Conservation (phyloP, 2,329 filamentous ascomycete genomes). For the Diaporthe velutina region DNA sequence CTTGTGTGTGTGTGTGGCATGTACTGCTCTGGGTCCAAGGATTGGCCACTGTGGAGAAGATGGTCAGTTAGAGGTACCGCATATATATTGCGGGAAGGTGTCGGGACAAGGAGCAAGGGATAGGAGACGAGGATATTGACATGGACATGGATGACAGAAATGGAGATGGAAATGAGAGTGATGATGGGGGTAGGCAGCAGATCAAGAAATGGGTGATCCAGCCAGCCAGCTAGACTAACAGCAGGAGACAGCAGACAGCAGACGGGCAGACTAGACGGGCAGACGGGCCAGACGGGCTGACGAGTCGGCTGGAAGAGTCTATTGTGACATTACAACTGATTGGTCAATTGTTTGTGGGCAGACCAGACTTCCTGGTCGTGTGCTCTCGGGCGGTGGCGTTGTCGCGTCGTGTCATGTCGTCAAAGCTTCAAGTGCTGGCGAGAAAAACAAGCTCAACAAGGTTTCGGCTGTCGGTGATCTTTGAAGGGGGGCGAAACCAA, state of each 20-base stretch:
- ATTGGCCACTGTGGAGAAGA: neutral
- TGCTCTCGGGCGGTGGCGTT: neutral
- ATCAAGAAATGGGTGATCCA: too few species aligned
- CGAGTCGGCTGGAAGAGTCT: too few species aligned
- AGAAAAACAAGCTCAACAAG: constrained; percentile 21
- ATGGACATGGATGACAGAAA: constrained; percentile 16
- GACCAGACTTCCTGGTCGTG: neutral
- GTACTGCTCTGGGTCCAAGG: neutral
- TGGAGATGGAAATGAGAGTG: neutral
- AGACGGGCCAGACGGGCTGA: neutral
- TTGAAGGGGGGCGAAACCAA: neutral
- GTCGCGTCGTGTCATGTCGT: neutral
- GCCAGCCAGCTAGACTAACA: too few species aligned
- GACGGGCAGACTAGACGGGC: too few species aligned
- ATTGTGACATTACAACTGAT: neutral
- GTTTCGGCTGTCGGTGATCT: constrained; percentile 24
- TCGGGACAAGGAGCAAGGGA: neutral
- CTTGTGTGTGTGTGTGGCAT: too few species aligned
- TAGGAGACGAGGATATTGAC: neutral
- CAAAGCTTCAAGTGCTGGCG: constrained; percentile 1
- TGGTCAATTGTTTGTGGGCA: constrained; percentile 9
- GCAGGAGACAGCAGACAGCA: neutral
- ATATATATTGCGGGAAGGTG: neutral
- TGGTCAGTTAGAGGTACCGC: neutral
- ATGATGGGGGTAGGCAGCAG: neutral